Evolutionary conservation across 1,284 basidiomycete genomes (phyloP).

Genomic region (Gymnopus androsaceus): DNA sequence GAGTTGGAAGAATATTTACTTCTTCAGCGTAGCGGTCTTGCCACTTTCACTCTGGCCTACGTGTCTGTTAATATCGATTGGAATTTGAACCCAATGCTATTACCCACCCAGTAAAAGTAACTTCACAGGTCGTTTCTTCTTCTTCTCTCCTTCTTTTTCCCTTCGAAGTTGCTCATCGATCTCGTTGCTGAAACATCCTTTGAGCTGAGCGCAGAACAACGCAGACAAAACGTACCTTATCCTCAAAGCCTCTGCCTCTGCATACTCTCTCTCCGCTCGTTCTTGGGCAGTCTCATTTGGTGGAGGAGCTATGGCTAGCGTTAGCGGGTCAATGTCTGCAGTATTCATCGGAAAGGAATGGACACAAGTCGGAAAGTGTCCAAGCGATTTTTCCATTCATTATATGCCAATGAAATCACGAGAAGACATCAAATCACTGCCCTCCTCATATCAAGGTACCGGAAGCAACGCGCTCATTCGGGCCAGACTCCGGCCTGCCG

Average conservation of each 20-base stretch:
- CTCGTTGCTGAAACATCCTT: constrained; percentile 59
- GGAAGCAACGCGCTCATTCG: no score
- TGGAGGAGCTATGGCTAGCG: constrained; percentile 57
- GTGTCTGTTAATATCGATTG: neutral
- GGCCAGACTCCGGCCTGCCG: no score
- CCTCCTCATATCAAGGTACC: no score
- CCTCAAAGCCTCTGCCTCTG: constrained; percentile 60
- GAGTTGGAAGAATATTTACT: constrained; percentile 14
- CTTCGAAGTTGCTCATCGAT: constrained; percentile 68
- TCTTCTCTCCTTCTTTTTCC: constrained; percentile 55
- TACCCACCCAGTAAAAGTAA: constrained; percentile 57
- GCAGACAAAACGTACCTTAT: constrained; percentile 25
- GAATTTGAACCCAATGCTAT: neutral
- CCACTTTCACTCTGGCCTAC: constrained; percentile 73
- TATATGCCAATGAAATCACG: no score
- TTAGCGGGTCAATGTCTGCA: constrained; percentile 58
- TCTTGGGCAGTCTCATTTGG: constrained; percentile 56
- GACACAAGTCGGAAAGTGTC: neutral
- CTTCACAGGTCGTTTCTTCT: constrained; percentile 58
- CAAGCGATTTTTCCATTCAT: constrained; percentile 9
- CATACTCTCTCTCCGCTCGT: constrained; percentile 49
- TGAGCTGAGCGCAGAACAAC: neutral
- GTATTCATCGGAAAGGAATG: constrained; percentile 11
- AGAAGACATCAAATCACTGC: no score
- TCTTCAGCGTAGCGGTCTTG: constrained; percentile 46